These are phyloP conservation scores for Prunus mira DNA, from an alignment of 306 rosid species.

Conservation along the genomic window DNA sequence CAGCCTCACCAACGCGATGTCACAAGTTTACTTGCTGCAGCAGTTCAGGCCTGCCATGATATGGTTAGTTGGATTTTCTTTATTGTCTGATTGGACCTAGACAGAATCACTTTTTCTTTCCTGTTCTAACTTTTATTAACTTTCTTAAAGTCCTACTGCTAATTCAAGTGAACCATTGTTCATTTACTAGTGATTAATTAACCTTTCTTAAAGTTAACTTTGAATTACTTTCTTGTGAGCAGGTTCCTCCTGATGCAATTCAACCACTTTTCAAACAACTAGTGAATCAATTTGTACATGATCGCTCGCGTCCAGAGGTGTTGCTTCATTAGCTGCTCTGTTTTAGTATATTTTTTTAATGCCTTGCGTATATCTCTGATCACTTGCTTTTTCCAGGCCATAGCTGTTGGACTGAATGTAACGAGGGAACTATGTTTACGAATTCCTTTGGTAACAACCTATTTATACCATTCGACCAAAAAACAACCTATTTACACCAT, in stretches of 20 bases:
- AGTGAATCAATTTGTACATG: conserved; percentile 85
- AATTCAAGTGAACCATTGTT: conserved; percentile 42
- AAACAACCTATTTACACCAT: background rate
- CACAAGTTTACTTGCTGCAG: conserved; percentile 79
- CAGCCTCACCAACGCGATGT: conserved; percentile 87
- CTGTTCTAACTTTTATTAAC: background rate
- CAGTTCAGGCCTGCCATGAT: conserved; percentile 92
- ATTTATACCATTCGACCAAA: background rate
- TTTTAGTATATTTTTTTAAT: conserved; percentile 1
- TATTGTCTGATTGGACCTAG: conserved; percentile 9
- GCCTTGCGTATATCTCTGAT: conserved; percentile 25
- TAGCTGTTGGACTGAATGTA: conserved; percentile 84
- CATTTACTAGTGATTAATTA: conserved; percentile 50
- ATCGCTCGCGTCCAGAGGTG: conserved; percentile 93
- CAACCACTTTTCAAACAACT: conserved; percentile 80
- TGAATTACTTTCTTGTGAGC: conserved; percentile 1
- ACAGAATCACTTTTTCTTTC: background rate
- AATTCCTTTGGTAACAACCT: conserved; percentile 76
- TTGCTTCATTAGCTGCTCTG: conserved; percentile 10
- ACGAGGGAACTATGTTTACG: conserved; percentile 80
- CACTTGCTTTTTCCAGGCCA: conserved; percentile 55
- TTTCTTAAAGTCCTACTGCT: background rate
- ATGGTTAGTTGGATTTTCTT: conserved; percentile 45
- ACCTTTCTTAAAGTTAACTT: background rate
- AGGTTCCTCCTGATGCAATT: conserved; percentile 94